Evolutionary conservation across 2,329 filamentous ascomycete species (phyloP).

Genomic region (Chaetomiaceae sp.): DNA sequence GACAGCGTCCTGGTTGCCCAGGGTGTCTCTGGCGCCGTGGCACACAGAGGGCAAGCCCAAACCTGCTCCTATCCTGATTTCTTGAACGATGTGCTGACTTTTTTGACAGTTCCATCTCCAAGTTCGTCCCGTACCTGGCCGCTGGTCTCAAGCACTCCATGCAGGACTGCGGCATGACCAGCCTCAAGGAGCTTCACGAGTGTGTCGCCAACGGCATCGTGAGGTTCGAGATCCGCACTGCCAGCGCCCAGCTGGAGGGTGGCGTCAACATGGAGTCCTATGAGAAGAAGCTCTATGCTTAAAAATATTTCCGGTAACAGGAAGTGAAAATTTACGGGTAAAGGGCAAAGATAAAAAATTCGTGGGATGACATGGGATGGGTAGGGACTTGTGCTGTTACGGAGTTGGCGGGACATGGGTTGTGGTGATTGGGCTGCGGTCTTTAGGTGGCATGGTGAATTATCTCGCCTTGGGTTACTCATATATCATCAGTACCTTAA

Average conservation of each 20-base stretch:
- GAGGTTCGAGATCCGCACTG: constrained; percentile 89
- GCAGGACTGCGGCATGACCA: constrained; percentile 88
- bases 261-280: constrained; percentile 98
- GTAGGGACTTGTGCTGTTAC: constrained; percentile 12
- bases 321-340: neutral
- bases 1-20: constrained; percentile 93
- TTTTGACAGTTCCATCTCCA: constrained; percentile 66
- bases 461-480: neutral
- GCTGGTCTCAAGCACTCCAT: constrained; percentile 96
- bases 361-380: constrained; percentile 13
- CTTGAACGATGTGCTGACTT: constrained; percentile 28
- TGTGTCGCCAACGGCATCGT: constrained; percentile 69
- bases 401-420: constrained; percentile 13
- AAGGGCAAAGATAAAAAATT: constrained; percentile 1
- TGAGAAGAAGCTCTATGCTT: constrained; percentile 99
- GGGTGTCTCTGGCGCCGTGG: constrained; percentile 84
- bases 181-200: constrained; percentile 70
- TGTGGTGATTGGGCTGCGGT: constrained; percentile 6
- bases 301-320: constrained; percentile 30
- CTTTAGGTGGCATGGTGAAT: constrained; percentile 8
- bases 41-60: constrained; percentile 60
- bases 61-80: neutral
- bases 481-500: neutral
- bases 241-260: constrained; percentile 92
- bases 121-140: constrained; percentile 93